Conservation (phyloP, 192 early-diverging fungal species). For the Coemansia guatemalensis region DNA sequence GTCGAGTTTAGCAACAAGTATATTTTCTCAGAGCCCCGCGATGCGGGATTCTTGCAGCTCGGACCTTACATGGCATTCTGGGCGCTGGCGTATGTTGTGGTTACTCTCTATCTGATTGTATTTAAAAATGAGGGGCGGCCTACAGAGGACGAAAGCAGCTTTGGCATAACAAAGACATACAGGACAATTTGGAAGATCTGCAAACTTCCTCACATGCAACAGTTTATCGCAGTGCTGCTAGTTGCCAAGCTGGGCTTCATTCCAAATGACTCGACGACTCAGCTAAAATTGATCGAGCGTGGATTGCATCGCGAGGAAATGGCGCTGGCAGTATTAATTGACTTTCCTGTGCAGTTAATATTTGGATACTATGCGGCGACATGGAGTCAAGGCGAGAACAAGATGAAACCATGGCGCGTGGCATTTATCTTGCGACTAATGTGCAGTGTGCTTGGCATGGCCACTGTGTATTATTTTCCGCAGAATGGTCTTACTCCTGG, state of each 20-base stretch:
- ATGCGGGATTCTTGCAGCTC: slow-evolving; percentile 73
- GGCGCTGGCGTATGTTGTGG: slow-evolving; percentile 84
- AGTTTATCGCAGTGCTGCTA: slow-evolving; percentile 77
- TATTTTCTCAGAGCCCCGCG: slow-evolving; percentile 63
- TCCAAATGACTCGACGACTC: slow-evolving; percentile 92
- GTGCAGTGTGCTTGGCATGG: slow-evolving; percentile 80
- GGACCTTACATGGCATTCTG: slow-evolving; percentile 91
- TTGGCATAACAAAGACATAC: slow-evolving; percentile 75
- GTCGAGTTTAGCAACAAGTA: slow-evolving; percentile 95
- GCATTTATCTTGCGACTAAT: slow-evolving; percentile 86
- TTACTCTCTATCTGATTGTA: slow-evolving; percentile 80
- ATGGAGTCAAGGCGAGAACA: slow-evolving; percentile 86
- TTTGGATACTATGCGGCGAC: slow-evolving; percentile 98
- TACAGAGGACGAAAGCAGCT: slow-evolving; percentile 54
- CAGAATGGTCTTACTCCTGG: slow-evolving; percentile 57
- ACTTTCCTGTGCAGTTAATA: slow-evolving; percentile 95
- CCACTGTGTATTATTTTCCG: slow-evolving; percentile 80
- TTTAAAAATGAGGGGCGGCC: slow-evolving; percentile 68
- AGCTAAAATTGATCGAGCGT: slow-evolving; percentile 91
- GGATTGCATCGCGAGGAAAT: slow-evolving; percentile 95
- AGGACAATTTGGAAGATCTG: slow-evolving; percentile 87
- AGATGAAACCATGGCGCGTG: slow-evolving; percentile 87
- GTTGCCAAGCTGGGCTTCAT: slow-evolving; percentile 94
- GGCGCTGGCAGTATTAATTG: slow-evolving; percentile 87
- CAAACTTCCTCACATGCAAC: slow-evolving; percentile 82